phyloP scores from a whole-genome alignment of 768 basidiomycete species.

The Termitomyces eurrhizus region DNA sequence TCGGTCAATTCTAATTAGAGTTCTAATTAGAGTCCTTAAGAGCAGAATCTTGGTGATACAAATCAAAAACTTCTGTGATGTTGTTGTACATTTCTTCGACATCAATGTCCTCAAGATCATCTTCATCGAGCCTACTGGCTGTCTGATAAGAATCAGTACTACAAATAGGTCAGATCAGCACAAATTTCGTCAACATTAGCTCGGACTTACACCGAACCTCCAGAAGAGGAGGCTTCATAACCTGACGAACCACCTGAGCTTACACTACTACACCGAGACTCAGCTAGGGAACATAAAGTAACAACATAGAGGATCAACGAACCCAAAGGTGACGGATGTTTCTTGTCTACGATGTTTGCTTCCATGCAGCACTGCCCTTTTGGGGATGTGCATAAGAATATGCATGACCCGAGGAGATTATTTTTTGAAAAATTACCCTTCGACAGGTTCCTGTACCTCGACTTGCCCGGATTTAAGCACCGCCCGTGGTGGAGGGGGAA shows the following conservation, averaged over 20 bases:
- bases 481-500: neutral
- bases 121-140: neutral
- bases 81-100: neutral
- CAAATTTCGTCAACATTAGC: too few species aligned
- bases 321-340: neutral
- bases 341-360: neutral
- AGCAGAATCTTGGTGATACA: neutral
- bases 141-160: neutral
- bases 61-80: neutral
- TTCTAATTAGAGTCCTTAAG: too few species aligned
- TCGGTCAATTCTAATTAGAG: too few species aligned
- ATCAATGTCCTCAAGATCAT: neutral
- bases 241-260: too few species aligned
- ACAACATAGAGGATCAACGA: neutral
- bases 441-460: neutral
- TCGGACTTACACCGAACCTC: too few species aligned
- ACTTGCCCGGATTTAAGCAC: neutral
- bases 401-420: too few species aligned
- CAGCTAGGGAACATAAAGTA: too few species aligned
- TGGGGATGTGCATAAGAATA: too few species aligned
- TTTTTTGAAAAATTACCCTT: too few species aligned
- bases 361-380: neutral
- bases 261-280: too few species aligned
- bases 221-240: too few species aligned
- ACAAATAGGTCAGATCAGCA: neutral